Evolutionary conservation across 805 yeast species (phyloP).

Genomic region (Kodamaea laetipori): DNA sequence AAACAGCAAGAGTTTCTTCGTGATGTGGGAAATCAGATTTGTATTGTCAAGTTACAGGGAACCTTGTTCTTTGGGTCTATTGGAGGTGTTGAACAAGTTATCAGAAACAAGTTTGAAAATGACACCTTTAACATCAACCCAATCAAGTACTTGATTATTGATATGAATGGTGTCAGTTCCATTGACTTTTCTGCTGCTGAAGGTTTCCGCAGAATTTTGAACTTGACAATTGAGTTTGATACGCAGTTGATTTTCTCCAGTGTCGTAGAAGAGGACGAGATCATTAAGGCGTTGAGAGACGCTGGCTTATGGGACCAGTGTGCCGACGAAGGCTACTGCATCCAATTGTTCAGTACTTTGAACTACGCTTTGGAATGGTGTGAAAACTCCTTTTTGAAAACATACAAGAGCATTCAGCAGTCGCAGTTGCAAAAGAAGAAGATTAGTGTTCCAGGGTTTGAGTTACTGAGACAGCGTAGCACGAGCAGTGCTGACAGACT

Average conservation of each 20-base stretch:
- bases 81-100: constrained; percentile 81
- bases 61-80: constrained; percentile 93
- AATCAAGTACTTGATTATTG: constrained; percentile 78
- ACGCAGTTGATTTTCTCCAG: constrained; percentile 80
- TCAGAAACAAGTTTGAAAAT: constrained; percentile 66
- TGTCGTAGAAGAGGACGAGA: constrained; percentile 64
- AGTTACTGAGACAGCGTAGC: constrained; percentile 12
- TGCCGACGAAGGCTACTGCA: constrained; percentile 37
- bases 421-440: constrained; percentile 21
- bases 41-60: constrained; percentile 84
- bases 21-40: constrained; percentile 88
- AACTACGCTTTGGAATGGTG: constrained; percentile 96
- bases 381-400: constrained; percentile 81
- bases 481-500: constrained; percentile 4
- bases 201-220: constrained; percentile 84
- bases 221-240: constrained; percentile 67
- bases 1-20: constrained; percentile 81
- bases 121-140: constrained; percentile 53
- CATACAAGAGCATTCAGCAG: constrained; percentile 47
- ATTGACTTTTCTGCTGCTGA: constrained; percentile 96
- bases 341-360: constrained; percentile 72
- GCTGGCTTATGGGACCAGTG: constrained; percentile 70
- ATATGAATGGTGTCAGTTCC: constrained; percentile 76
- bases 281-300: constrained; percentile 72
- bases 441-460: constrained; percentile 16